Conservation (phyloP, 306 rosid genomes). For the Alnus rubra region DNA sequence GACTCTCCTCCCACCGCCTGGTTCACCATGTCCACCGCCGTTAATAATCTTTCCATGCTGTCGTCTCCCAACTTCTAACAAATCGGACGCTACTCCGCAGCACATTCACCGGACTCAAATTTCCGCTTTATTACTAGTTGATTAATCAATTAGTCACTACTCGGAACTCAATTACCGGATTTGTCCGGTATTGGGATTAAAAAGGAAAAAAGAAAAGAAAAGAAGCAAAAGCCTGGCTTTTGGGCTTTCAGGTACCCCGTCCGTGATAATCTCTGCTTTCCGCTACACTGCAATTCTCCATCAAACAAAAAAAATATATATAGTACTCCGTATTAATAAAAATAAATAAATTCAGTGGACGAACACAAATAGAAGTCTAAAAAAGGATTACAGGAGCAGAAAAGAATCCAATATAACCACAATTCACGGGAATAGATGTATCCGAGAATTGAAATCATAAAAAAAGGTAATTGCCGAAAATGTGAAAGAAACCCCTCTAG, state of each 20-base stretch:
- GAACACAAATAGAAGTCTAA: not conserved
- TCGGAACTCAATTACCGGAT: not conserved
- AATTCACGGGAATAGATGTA: not conserved
- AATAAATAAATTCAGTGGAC: not conserved
- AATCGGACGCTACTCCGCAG: not conserved
- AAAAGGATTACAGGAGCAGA: not conserved
- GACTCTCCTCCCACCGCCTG: conserved; percentile 58
- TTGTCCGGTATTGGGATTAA: not conserved
- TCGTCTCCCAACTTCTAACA: conserved; percentile 19
- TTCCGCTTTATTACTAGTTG: not conserved
- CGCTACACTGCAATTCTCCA: not conserved
- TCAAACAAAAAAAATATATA: not conserved
- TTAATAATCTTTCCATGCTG: conserved; percentile 45
- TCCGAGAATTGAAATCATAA: not conserved
- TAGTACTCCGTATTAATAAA: not conserved
- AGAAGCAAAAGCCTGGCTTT: not conserved
- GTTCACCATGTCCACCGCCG: conserved; percentile 26
- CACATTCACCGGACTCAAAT: not conserved
- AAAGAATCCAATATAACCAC: not conserved
- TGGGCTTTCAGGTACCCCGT: not conserved
- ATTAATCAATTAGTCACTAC: not conserved
- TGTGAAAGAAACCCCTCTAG: not conserved
- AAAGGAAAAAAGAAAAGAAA: not conserved
- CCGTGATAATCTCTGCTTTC: not conserved
- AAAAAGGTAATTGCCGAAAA: not conserved